Evolutionary conservation across 2,329 filamentous ascomycete genomes (phyloP).

Genomic region (Delphinella strobiligena): DNA sequence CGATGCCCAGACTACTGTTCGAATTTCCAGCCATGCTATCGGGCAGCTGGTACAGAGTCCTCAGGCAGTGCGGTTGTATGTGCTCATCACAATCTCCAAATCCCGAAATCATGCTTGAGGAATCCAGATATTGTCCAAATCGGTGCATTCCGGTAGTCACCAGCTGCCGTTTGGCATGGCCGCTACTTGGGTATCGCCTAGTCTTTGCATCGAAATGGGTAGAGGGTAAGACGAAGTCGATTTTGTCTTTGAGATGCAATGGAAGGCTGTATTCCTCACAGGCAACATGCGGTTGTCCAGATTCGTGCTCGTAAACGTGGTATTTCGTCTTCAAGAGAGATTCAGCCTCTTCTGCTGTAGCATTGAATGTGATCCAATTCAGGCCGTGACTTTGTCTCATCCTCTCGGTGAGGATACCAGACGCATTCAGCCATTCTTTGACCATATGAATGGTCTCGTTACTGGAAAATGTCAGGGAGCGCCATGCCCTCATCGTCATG

Average conservation of each 20-base stretch:
- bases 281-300: slow-evolving; percentile 23
- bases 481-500: neutral
- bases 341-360: slow-evolving; percentile 42
- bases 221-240: slow-evolving; percentile 28
- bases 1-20: slow-evolving; percentile 41
- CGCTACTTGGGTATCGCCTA: slow-evolving; percentile 9
- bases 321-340: slow-evolving; percentile 41
- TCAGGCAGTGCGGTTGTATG: slow-evolving; percentile 45
- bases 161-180: slow-evolving; percentile 10
- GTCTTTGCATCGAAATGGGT: slow-evolving; percentile 29
- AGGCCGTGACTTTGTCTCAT: slow-evolving; percentile 39
- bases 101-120: slow-evolving; percentile 17
- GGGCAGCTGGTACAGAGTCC: slow-evolving; percentile 25
- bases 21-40: slow-evolving; percentile 23
- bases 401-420: slow-evolving; percentile 38
- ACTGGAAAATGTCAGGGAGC: neutral
- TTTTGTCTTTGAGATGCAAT: slow-evolving; percentile 17
- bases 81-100: slow-evolving; percentile 37
- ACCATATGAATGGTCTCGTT: slow-evolving; percentile 23
- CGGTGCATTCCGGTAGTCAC: no score
- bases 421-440: slow-evolving; percentile 40
- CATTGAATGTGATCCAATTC: slow-evolving; percentile 44
- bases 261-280: slow-evolving; percentile 27
- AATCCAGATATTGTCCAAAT: no score
- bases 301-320: slow-evolving; percentile 36